A percentile compares a stretch with the other conserved stretches of the same genome.
These are phyloP conservation scores for Phytophthora rubi DNA, from an alignment of 352 stramenopile species.

Conservation along the genomic window DNA sequence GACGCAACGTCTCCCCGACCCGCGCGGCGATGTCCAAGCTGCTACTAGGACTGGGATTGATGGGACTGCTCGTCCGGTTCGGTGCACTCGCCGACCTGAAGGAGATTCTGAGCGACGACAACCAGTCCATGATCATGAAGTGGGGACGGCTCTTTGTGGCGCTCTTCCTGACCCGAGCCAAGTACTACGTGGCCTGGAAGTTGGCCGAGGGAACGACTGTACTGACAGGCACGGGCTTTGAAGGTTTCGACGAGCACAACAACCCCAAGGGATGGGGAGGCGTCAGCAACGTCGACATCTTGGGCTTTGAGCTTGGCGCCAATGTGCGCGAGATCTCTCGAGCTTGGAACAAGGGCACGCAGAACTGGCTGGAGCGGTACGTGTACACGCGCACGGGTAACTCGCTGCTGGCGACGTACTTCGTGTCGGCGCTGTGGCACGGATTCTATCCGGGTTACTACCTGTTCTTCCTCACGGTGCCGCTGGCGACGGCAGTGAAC, in stretches of 20 bases:
- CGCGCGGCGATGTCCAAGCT: conserved; percentile 63
- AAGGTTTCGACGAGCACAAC: conserved; percentile 93
- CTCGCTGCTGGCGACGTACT: conserved; percentile 94
- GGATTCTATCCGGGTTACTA: conserved; percentile 99
- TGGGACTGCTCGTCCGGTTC: conserved; percentile 58
- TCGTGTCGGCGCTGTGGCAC: conserved; percentile 97
- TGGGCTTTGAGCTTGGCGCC: conserved; percentile 87
- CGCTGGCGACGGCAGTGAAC: conserved; percentile 72
- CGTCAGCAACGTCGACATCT: conserved; percentile 97
- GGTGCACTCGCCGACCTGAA: neutral
- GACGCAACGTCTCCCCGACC: neutral
- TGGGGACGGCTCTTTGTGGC: neutral
- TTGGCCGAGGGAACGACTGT: conserved; percentile 83
- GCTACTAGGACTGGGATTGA: conserved; percentile 68
- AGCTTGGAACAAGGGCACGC: conserved; percentile 98
- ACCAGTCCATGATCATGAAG: neutral
- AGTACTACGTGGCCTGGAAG: conserved; percentile 98
- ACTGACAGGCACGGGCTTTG: conserved; percentile 92
- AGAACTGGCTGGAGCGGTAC: conserved; percentile 96
- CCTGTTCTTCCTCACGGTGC: conserved; percentile 93
- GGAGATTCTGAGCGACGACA: neutral
- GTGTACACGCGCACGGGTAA: conserved; percentile 96
- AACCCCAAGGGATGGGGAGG: conserved; percentile 91
- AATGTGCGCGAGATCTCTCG: conserved; percentile 83
- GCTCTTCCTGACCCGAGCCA: conserved; percentile 67